phyloP scores from a whole-genome alignment of 371 early-diverging fungal genomes.

The Agmasoma carcini region DNA sequence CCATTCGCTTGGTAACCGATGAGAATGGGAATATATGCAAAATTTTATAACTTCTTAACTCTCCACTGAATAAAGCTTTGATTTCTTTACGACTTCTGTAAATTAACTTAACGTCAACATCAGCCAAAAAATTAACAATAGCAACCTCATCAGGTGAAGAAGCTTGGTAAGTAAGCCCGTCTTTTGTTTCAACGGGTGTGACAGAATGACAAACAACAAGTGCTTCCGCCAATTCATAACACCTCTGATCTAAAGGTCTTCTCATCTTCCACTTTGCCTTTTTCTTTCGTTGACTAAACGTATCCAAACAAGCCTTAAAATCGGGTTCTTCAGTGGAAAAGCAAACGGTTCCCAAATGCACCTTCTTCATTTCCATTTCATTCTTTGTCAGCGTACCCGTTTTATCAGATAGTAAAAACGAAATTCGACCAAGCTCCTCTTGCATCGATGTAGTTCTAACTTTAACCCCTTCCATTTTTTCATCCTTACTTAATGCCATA shows the following conservation, averaged over 20 bases:
- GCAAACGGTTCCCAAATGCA: slow-evolving; percentile 86
- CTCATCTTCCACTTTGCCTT: slow-evolving; percentile 10
- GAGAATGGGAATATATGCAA: slow-evolving; percentile 87
- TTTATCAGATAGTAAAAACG: slow-evolving; percentile 87
- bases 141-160: slow-evolving; percentile 98
- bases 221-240: slow-evolving; percentile 66
- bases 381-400: slow-evolving; percentile 98
- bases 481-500: slow-evolving; percentile 50
- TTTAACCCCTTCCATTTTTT: slow-evolving; percentile 58
- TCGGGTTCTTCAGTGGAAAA: slow-evolving; percentile 63
- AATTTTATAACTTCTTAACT: slow-evolving; percentile 59
- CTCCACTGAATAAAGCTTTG: no score
- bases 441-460: slow-evolving; percentile 84
- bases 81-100: slow-evolving; percentile 55
- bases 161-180: slow-evolving; percentile 65
- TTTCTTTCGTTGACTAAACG: background rate
- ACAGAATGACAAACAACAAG: slow-evolving; percentile 80
- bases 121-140: slow-evolving; percentile 81
- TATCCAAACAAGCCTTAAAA: slow-evolving; percentile 5
- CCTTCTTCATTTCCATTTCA: slow-evolving; percentile 85
- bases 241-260: slow-evolving; percentile 52
- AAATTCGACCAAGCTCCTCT: slow-evolving; percentile 92
- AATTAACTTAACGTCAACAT: slow-evolving; percentile 67
- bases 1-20: slow-evolving; percentile 93
- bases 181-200: slow-evolving; percentile 54